Evolutionary conservation across 768 basidiomycete genomes (phyloP).

Genomic region (Russula virescens): DNA sequence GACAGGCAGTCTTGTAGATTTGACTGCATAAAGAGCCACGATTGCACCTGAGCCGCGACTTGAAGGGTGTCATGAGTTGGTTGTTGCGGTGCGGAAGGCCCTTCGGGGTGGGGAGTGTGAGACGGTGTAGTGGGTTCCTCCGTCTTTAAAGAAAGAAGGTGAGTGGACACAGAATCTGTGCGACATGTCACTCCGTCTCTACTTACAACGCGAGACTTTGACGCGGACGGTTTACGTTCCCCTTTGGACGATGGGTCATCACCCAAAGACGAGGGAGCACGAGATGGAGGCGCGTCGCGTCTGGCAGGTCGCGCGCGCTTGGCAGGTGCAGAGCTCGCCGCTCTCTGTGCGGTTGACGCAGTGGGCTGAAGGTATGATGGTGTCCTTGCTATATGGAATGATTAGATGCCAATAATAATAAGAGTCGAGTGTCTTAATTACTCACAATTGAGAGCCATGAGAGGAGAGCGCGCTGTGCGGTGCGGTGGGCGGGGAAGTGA

Average conservation of each 20-base stretch:
- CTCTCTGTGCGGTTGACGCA: conserved; percentile 22
- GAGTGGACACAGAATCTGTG: too few species aligned
- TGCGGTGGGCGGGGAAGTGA: too few species aligned
- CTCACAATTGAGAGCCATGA: conserved; percentile 11
- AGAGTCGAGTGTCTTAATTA: not conserved
- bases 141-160: not conserved
- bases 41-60: conserved; percentile 47
- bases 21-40: conserved; percentile 58
- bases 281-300: not conserved
- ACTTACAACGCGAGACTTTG: conserved; percentile 1
- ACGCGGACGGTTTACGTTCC: not conserved
- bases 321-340: conserved; percentile 7
- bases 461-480: too few species aligned
- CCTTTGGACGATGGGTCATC: not conserved
- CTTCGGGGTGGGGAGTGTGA: not conserved
- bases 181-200: not conserved
- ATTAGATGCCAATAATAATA: not conserved
- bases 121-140: not conserved
- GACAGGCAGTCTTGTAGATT: conserved; percentile 48
- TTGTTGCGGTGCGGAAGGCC: not conserved
- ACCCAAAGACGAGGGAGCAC: not conserved
- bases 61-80: conserved; percentile 33
- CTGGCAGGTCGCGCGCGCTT: conserved; percentile 5
- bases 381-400: conserved; percentile 6
- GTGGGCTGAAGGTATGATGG: conserved; percentile 26